Evolutionary conservation across 2,329 filamentous ascomycete genomes (phyloP).

Genomic region (Colletotrichum caudatum): DNA sequence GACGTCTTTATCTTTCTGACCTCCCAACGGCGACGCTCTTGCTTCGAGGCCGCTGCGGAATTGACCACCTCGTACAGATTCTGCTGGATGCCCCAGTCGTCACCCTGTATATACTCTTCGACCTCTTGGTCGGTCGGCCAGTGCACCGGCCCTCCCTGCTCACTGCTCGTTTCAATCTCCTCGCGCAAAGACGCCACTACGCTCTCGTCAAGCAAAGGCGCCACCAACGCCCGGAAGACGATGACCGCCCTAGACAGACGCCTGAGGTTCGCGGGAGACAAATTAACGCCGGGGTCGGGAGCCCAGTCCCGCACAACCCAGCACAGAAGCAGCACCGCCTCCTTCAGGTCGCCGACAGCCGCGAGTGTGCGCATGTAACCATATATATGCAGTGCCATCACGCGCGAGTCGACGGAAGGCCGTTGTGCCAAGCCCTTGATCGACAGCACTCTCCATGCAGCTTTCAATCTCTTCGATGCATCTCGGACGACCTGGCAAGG

Average conservation of each 20-base stretch:
- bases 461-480: constrained; percentile 22
- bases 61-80: constrained; percentile 23
- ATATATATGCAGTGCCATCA: constrained; percentile 58
- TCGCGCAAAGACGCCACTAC: constrained; percentile 49
- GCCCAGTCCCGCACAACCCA: constrained; percentile 69
- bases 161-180: constrained; percentile 45
- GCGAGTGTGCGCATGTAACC: constrained; percentile 74
- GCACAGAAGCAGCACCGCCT: constrained; percentile 66
- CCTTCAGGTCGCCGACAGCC: constrained; percentile 68
- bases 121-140: constrained; percentile 57
- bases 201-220: constrained; percentile 54
- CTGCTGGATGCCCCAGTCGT: constrained; percentile 26
- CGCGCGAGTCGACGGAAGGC: background rate
- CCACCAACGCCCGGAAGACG: constrained; percentile 62
- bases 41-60: background rate
- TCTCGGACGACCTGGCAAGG: background rate
- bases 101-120: constrained; percentile 48
- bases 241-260: constrained; percentile 55
- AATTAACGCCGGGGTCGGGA: constrained; percentile 51
- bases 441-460: constrained; percentile 21
- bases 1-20: background rate
- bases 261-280: constrained; percentile 47
- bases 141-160: constrained; percentile 34
- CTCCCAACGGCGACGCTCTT: background rate
- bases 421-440: constrained; percentile 8